Base-by-base conservation (phyloP, 2,329 filamentous ascomycete genomes). In the Cladosporium oxysporum region DNA sequence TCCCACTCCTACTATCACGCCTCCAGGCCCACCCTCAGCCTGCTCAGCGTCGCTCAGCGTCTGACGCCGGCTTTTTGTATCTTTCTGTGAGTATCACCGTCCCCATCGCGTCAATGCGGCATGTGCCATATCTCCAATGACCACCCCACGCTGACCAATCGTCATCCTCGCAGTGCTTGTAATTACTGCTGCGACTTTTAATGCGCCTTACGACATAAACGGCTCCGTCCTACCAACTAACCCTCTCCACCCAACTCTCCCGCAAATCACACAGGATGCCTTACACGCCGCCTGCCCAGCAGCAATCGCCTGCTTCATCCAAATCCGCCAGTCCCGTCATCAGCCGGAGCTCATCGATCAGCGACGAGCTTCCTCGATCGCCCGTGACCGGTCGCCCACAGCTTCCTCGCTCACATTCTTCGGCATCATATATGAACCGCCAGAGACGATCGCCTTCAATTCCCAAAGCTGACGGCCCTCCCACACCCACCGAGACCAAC, bases 201-300 rank as follows among this genome's bases (percentile, higher is more conserved):
- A 83, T 82, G 80, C 75, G 69, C 73, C 70, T 71, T 67, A 74
- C 74, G 73, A 72, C 74, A 70, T 81, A 76, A 8, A 78, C 66
- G 66, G 66, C 70, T 69, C 69, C 66, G 67, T 69, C 71, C 74
- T 71, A 73, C 77, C 74, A 71, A 75, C 69, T 74, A 70, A 72
- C 67, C 71, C 70, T 44, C 52, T 29, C 23, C 68, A 61, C 35
- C 61, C 58, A 47, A 69, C 64, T 65, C 52, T 26, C 64, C 69
- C 66, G 66, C 69, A 76, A 79, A 76, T 73, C 76, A 77, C 74
- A 77, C 50, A 79, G 85, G 82, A 95, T 95, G 91, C 91, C 91
- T 87, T 95, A 95, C 83, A 95, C 91, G 79, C 91, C 91, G 68
- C 91, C 91, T 69, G 87, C 89, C 73, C 86, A 86, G 79, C 82